Evolutionary conservation across 371 early-diverging fungal species (phyloP), one percentile per base, ranked within the genome.

Genomic region (Dinochytrium kinnereticum): DNA sequence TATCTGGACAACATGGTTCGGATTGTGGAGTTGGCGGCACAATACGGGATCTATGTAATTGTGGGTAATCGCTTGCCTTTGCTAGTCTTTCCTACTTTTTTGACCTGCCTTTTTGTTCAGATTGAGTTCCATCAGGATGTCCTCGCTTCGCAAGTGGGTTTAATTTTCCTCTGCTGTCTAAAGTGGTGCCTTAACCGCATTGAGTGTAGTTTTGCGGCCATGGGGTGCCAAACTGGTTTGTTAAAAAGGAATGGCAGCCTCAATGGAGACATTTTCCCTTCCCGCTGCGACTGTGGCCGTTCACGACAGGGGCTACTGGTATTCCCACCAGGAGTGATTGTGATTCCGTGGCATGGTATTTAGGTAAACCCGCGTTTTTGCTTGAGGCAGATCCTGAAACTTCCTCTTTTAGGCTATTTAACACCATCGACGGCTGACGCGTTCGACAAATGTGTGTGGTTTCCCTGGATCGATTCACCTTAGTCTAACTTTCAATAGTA

Each of bases 141-240:
- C 15, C 64, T 78, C 36, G 39, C 73, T 0, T 37, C 51, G 19
- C 87, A 44, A 44, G 44, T 44, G 19, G 44, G 44, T 13, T 7
- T 44, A 19, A 44, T 44, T 7, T 44, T 44, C 19, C 19, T 44
- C 44, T 7, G 7, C 44, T 44, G 44, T 7, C 19, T 19, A 13
- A 44, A 44, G 19, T 13, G 44, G 13, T 44, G 19, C 44, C 19
- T n/a, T n/a, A n/a, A n/a, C n/a, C n/a, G n/a, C n/a, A n/a, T n/a
- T n/a, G n/a, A n/a, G n/a, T n/a, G n/a, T 44, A 83, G 71, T 76
- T 83, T 26, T 85, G 87, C 31, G 89, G 89, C 1, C 85, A 88
- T 64, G 89, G 89, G 17, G 83, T 82, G 0, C 88, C 88, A 1
- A 64, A 78, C 78, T 88, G 88, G 88, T 78, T 84, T 59, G 82